phyloP scores from a whole-genome alignment of 176 grass and related monocot genomes.

The Luzula sylvatica region DNA sequence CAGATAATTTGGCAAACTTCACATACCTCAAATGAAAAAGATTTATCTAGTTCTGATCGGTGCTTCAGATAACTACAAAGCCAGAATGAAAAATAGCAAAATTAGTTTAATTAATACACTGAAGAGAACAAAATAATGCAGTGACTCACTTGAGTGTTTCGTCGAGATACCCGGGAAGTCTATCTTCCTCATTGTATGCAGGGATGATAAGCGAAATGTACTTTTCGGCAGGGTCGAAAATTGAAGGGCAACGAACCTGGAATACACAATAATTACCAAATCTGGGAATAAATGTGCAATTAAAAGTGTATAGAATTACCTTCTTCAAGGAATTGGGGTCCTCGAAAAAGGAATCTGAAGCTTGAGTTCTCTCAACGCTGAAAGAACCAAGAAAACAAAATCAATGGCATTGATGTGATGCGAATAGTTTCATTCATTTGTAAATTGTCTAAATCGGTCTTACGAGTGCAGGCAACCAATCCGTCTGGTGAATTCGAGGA shows the following conservation, averaged over 20 bases:
- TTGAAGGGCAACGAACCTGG: constrained; percentile 72
- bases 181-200: constrained; percentile 78
- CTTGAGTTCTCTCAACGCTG: constrained; percentile 54
- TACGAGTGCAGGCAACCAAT: constrained; percentile 85
- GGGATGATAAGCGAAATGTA: constrained; percentile 83
- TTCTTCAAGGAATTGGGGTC: constrained; percentile 88
- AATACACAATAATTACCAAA: constrained; percentile 2
- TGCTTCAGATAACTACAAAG: constrained; percentile 64
- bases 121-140: background rate
- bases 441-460: constrained; percentile 14
- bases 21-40: constrained; percentile 91
- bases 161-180: constrained; percentile 53
- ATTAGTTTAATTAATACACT: background rate
- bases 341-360: constrained; percentile 66
- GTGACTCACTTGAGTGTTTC: constrained; percentile 63
- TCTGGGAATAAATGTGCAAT: background rate
- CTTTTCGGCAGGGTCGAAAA: constrained; percentile 72
- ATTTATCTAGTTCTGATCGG: constrained; percentile 41
- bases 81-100: constrained; percentile 3
- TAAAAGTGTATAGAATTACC: constrained; percentile 16
- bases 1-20: background rate
- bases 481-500: constrained; percentile 79
- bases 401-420: constrained; percentile 11
- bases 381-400: constrained; percentile 25
- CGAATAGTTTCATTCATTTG: no score